phyloP scores from a whole-genome alignment of 139 green algal species.

The Picocystis salinarum region DNA sequence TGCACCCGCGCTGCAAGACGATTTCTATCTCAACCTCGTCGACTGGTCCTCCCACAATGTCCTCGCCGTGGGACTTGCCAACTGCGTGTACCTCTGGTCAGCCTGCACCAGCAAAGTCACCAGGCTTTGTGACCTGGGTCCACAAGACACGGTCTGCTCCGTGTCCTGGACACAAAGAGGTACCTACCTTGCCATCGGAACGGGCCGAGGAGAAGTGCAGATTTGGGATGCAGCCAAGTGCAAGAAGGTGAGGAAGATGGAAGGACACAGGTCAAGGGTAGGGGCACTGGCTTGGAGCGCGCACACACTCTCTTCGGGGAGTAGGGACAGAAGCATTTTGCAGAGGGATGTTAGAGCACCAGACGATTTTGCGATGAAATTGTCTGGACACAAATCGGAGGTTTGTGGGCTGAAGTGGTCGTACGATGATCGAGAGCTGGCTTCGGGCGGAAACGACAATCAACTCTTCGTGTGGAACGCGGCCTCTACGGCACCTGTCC shows the following conservation, averaged over 20 bases:
- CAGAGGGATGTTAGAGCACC: constrained; percentile 65
- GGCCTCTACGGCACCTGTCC: constrained; percentile 17
- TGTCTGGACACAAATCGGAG: constrained; percentile 67
- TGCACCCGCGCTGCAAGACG: constrained; percentile 66
- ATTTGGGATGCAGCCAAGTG: constrained; percentile 24
- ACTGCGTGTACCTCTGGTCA: constrained; percentile 90
- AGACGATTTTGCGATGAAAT: constrained; percentile 37
- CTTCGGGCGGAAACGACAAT: constrained; percentile 71
- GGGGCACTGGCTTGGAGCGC: constrained; percentile 70
- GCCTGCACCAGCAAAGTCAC: constrained; percentile 76
- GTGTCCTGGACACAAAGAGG: constrained; percentile 74
- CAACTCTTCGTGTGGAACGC: constrained; percentile 18
- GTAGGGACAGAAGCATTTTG: constrained; percentile 70
- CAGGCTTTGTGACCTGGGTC: constrained; percentile 76
- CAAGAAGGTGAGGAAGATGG: constrained; percentile 46
- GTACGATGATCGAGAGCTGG: constrained; percentile 57
- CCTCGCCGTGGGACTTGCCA: constrained; percentile 74
- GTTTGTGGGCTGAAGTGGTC: constrained; percentile 56
- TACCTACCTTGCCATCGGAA: constrained; percentile 73
- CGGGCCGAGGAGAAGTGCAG: constrained; percentile 54
- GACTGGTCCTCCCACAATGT: constrained; percentile 86
- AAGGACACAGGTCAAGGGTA: constrained; percentile 53
- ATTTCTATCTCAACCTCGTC: constrained; percentile 98
- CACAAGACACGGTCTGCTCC: constrained; percentile 50
- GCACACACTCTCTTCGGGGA: constrained; percentile 63